A percentile compares a stretch with the other conserved stretches of the same genome.
Conservation (phyloP, 306 rosid species). For the Prunus padus region DNA sequence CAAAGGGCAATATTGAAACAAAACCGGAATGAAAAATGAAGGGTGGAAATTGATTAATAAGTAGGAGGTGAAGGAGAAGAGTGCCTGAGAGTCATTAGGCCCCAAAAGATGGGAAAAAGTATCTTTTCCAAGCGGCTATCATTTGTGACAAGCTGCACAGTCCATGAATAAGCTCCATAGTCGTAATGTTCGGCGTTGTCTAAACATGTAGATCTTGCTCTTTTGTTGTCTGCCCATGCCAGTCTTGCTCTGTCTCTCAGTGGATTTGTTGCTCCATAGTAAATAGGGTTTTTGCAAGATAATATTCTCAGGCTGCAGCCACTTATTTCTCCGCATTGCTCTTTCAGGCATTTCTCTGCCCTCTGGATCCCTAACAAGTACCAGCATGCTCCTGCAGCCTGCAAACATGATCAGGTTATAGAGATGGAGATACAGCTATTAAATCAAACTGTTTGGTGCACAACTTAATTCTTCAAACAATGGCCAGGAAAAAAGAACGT, state of each 20-base stretch:
- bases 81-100: slow-evolving; percentile 94
- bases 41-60: no score
- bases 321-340: slow-evolving; percentile 49
- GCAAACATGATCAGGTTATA: not conserved
- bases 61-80: no score
- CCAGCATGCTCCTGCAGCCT: slow-evolving; percentile 99
- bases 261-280: slow-evolving; percentile 48
- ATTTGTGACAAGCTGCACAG: slow-evolving; percentile 78
- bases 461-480: not conserved
- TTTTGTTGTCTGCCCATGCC: slow-evolving; percentile 64
- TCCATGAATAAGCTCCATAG: slow-evolving; percentile 83
- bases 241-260: slow-evolving; percentile 50
- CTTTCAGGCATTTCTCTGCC: slow-evolving; percentile 63
- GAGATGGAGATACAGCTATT: no score
- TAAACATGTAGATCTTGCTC: slow-evolving; percentile 64
- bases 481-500: no score
- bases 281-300: slow-evolving; percentile 63
- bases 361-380: slow-evolving; percentile 87
- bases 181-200: slow-evolving; percentile 51
- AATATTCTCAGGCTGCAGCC: slow-evolving; percentile 53
- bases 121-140: slow-evolving; percentile 77
- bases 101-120: slow-evolving; percentile 90
- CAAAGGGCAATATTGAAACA: not conserved
- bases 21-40: not conserved
- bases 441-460: no score